phyloP scores from a whole-genome alignment of 208 protist genomes.

The Strigomonas culicis region DNA sequence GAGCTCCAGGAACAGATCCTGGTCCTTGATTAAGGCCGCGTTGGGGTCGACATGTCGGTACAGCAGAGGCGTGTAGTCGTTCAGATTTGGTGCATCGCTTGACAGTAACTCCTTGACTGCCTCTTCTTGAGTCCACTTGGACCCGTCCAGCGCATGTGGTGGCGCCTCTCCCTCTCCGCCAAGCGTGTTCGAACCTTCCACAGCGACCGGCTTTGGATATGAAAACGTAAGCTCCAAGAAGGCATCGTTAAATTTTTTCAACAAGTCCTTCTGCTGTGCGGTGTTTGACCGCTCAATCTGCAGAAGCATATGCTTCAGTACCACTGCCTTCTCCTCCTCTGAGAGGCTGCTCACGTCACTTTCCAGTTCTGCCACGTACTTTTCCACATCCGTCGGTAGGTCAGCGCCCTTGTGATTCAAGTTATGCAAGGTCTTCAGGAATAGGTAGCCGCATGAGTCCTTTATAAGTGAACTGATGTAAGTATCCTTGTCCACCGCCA shows the following conservation, averaged over 20 bases:
- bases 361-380: neutral
- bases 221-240: neutral
- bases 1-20: neutral
- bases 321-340: neutral
- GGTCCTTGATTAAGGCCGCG: neutral
- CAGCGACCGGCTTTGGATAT: neutral
- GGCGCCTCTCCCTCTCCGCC: neutral
- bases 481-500: neutral
- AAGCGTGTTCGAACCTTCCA: neutral
- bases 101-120: neutral
- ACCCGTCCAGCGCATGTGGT: neutral
- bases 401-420: neutral
- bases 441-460: neutral
- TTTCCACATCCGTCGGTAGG: neutral
- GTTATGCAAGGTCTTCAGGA: neutral
- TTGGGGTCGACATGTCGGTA: neutral
- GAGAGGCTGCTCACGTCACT: neutral
- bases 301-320: constrained; percentile 3
- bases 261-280: neutral
- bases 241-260: neutral
- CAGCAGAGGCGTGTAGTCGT: neutral
- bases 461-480: constrained; percentile 1
- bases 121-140: neutral
- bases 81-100: neutral
- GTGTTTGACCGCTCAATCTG: neutral